Evolutionary conservation across 2,329 filamentous ascomycete genomes (phyloP).

Genomic region (Coniochaeta prunicola): DNA sequence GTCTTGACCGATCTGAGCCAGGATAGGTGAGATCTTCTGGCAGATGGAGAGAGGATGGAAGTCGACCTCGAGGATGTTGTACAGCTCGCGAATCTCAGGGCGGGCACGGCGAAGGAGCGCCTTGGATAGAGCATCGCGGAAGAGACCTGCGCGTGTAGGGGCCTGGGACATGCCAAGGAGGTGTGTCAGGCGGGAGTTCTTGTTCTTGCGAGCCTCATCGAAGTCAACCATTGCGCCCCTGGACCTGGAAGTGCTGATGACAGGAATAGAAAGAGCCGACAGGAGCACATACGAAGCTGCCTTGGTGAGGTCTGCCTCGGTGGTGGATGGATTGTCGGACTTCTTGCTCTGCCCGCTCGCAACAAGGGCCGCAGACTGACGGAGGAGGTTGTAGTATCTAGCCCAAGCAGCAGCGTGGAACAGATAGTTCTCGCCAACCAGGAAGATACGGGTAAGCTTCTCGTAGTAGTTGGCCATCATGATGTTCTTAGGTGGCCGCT

Average conservation of each 20-base stretch:
- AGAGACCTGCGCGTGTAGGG: conserved; percentile 81
- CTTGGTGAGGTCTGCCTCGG: conserved; percentile 85
- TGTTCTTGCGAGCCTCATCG: conserved; percentile 95
- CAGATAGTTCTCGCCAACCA: conserved; percentile 98
- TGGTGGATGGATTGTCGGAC: conserved; percentile 85
- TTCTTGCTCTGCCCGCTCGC: conserved; percentile 83
- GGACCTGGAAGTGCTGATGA: conserved; percentile 96
- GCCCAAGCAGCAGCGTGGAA: conserved; percentile 99
- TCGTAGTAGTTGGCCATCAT: conserved; percentile 99
- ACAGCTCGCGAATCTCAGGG: conserved; percentile 92
- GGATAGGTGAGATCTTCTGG: conserved; percentile 96
- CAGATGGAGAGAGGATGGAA: conserved; percentile 98
- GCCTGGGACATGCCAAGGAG: conserved; percentile 87
- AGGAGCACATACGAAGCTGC: conserved; percentile 93
- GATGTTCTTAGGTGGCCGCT: conserved; percentile 94
- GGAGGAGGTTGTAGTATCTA: conserved; percentile 92
- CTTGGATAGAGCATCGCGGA: conserved; percentile 95
- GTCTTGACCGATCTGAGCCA: conserved; percentile 87
- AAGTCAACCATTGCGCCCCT: conserved; percentile 94
- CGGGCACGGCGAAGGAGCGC: conserved; percentile 85
- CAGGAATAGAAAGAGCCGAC: conserved; percentile 92
- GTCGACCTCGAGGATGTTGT: conserved; percentile 98
- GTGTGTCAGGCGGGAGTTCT: conserved; percentile 95
- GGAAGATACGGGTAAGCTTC: conserved; percentile 96
- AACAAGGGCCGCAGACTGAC: conserved; percentile 78